These are phyloP conservation scores for Yamadazyma nakazawae DNA, from an alignment of 805 yeast species.

Conservation along the genomic window DNA sequence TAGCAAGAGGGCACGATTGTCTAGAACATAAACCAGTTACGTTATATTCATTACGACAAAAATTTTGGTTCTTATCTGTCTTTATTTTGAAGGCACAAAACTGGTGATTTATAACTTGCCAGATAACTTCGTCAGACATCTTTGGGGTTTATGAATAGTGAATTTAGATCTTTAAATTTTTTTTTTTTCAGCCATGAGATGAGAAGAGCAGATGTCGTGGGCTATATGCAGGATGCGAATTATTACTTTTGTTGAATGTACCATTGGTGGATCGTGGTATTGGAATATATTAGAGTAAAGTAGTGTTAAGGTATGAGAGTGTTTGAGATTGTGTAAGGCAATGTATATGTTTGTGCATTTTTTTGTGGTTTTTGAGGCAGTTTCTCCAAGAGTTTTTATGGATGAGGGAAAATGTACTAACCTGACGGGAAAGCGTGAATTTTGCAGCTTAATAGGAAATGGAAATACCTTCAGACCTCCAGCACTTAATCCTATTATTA, in stretches of 20 bases:
- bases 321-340: neutral
- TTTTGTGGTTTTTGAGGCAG: no score
- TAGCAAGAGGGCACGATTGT: constrained; percentile 95
- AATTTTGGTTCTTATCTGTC: constrained; percentile 84
- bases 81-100: constrained; percentile 93
- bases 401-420: no score
- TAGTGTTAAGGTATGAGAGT: neutral
- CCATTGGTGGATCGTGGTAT: neutral
- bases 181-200: constrained; percentile 7
- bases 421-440: no score
- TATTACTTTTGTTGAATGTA: neutral
- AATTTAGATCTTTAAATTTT: constrained; percentile 1
- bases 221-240: constrained; percentile 2
- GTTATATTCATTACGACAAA: constrained; percentile 94
- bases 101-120: constrained; percentile 95
- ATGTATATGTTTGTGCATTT: no score
- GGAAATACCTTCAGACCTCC: no score
- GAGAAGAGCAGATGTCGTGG: constrained; percentile 5
- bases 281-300: neutral
- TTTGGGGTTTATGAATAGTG: neutral
- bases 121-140: constrained; percentile 79
- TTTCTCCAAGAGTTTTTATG: no score
- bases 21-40: constrained; percentile 92
- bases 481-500: no score
- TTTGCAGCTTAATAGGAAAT: no score